Conservation (phyloP, 139 green algal species). For the Eudorina sp. region DNA sequence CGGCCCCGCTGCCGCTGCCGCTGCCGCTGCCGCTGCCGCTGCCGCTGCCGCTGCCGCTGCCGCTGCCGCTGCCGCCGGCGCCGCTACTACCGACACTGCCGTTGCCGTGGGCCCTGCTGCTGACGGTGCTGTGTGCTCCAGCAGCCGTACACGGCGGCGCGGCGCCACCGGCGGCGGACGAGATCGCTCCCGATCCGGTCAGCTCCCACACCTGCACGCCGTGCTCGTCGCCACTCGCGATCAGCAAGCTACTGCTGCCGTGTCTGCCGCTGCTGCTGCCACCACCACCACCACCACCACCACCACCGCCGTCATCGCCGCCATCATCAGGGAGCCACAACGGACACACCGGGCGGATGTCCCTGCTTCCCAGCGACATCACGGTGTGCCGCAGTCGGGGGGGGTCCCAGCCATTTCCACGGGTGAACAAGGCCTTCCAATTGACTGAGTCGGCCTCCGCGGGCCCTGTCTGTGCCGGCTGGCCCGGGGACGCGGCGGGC, state of each 20-base stretch:
- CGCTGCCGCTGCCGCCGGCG: not conserved
- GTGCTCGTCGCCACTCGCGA: not conserved
- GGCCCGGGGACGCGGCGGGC: not conserved
- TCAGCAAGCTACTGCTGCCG: too few relatives aligned
- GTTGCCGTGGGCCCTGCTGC: not conserved
- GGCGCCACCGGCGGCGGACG: not conserved
- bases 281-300: too few relatives aligned
- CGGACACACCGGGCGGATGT: not conserved
- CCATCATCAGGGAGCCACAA: not conserved
- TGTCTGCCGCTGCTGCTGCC: too few relatives aligned
- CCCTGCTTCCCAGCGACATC: not conserved
- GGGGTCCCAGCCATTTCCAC: slow-evolving; percentile 27
- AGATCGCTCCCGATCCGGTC: not conserved
- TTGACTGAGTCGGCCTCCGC: not conserved
- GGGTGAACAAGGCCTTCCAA: not conserved
- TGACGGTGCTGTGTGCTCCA: not conserved
- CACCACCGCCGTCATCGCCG: not conserved
- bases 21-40: not conserved
- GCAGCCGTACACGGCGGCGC: too few relatives aligned
- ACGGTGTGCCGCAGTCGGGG: not conserved
- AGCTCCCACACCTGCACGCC: not conserved
- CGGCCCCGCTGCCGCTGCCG: not conserved
- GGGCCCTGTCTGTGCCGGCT: not conserved
- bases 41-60: slow-evolving; percentile 5
- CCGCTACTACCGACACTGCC: not conserved